Evolutionary conservation across 2,329 filamentous ascomycete species (phyloP), one percentile per base, ranked within the genome.

Genomic region (Penicillium polonicum): DNA sequence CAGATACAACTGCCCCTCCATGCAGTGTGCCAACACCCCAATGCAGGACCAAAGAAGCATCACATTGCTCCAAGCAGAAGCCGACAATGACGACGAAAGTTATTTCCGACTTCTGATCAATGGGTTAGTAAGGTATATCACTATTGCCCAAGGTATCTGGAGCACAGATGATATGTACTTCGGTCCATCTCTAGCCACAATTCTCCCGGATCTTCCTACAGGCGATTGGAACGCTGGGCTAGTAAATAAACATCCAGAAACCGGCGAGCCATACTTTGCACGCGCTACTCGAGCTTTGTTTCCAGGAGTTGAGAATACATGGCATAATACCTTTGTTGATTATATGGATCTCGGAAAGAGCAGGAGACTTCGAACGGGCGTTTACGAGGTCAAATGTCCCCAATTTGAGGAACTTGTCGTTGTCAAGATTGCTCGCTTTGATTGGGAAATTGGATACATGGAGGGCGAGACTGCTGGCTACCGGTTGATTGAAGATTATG

Each of bases 141-240:
- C 69, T 44, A 55, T 71, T 19, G 61, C 68, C 12, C 58, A 65
- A 5, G 67, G 65, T 25, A 57, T 70, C 8, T 72, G 65, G 46
- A 60, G 43, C 36, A 23, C 46, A 0, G 66, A 70, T 19, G 67
- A 72, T 44, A 68, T 74, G 66, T 70, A 64, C 58, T 72, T 72
- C 44, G 63, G 59, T 7, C 69, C 70, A 44, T 65, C 66, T 5
- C 59, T 72, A 6, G 19, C 60, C 27, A 57, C 64, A 0, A 8
- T 68, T 29, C 57, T 69, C 2, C 68, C 65, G 0, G 51, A 58
- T 6, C 42, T 72, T 3, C 68, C 68, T 10, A 15, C 61, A 35
- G 69, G 66, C n/a, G 58, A 72, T n/a, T 74, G 67, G 69, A 73
- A 72, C 38, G 64, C 70, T 48, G 69, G 63, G n/a, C 39, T 66